Conservation (phyloP, 192 early-diverging fungal genomes). For the Coemansia sp. region DNA sequence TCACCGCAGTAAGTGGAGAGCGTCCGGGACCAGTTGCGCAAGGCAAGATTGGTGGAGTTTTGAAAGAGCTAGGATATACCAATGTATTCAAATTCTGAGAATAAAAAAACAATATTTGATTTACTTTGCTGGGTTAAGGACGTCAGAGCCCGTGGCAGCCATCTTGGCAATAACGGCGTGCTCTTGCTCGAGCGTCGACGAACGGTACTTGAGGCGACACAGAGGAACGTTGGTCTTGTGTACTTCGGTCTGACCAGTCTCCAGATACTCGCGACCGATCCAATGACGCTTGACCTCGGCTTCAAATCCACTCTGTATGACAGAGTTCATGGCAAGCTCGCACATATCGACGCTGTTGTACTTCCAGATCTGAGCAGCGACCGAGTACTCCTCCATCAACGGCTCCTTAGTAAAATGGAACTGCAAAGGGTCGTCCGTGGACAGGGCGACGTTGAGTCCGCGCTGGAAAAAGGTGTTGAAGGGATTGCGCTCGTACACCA, state of each 20-base stretch:
- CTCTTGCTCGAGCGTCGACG: constrained; percentile 86
- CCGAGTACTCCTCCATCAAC: constrained; percentile 94
- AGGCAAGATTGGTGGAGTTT: constrained; percentile 77
- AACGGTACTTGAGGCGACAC: constrained; percentile 79
- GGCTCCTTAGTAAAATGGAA: constrained; percentile 98
- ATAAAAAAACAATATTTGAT: constrained; percentile 16
- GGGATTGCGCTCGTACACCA: constrained; percentile 91
- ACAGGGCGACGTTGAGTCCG: constrained; percentile 88
- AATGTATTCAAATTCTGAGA: constrained; percentile 80
- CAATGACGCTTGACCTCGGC: constrained; percentile 84
- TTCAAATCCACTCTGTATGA: constrained; percentile 89
- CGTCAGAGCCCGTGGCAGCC: constrained; percentile 4
- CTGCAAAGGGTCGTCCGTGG: constrained; percentile 93
- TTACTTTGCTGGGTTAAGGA: constrained; percentile 1
- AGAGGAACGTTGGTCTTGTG: constrained; percentile 91
- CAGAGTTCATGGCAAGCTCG: constrained; percentile 89
- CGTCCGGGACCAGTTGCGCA: constrained; percentile 81
- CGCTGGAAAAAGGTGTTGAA: constrained; percentile 90
- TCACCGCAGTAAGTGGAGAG: constrained; percentile 68
- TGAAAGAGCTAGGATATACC: constrained; percentile 77
- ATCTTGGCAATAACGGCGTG: constrained; percentile 25
- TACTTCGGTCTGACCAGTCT: constrained; percentile 78
- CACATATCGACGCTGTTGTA: constrained; percentile 88
- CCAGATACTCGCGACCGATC: constrained; percentile 76
- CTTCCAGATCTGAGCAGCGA: constrained; percentile 96